Conservation (phyloP, 1,284 basidiomycete genomes). For the Lentinula novae-zelandiae region DNA sequence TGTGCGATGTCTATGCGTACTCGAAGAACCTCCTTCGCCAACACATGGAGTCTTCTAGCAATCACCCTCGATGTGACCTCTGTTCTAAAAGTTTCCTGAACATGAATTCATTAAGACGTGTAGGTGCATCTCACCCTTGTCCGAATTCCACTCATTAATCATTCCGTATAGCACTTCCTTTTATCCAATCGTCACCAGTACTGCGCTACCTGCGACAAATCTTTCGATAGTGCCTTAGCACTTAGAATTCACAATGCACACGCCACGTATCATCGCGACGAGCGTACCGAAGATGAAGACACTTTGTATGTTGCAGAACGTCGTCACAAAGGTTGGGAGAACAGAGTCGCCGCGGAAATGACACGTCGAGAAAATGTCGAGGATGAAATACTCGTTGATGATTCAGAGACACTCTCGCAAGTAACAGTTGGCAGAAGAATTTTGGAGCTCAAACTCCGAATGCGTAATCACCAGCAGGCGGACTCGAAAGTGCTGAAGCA, state of each 20-base stretch:
- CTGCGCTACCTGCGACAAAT: slow-evolving; percentile 1
- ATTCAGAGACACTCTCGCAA: background rate
- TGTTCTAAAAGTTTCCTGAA: background rate
- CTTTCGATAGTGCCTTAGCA: slow-evolving; percentile 3
- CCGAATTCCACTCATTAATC: background rate
- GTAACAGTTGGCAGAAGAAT: background rate
- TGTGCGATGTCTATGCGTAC: slow-evolving; percentile 8
- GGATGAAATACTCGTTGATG: background rate
- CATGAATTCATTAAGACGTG: background rate
- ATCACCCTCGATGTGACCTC: background rate
- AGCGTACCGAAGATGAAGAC: background rate
- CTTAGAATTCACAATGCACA: slow-evolving; percentile 7
- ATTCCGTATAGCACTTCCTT: background rate
- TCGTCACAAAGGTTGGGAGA: background rate
- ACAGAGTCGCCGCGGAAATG: background rate
- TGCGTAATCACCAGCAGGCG: background rate
- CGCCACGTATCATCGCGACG: background rate
- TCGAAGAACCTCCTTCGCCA: background rate
- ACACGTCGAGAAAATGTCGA: background rate
- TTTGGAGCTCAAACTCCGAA: background rate
- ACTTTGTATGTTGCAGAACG: background rate
- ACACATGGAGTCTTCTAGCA: slow-evolving; percentile 1
- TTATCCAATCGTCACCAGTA: slow-evolving; percentile 6
- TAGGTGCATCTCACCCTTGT: background rate
- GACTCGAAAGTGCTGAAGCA: background rate